These are phyloP conservation scores for Coprinellus micaceus DNA, from an alignment of 768 basidiomycete genomes.

Conservation along the genomic window DNA sequence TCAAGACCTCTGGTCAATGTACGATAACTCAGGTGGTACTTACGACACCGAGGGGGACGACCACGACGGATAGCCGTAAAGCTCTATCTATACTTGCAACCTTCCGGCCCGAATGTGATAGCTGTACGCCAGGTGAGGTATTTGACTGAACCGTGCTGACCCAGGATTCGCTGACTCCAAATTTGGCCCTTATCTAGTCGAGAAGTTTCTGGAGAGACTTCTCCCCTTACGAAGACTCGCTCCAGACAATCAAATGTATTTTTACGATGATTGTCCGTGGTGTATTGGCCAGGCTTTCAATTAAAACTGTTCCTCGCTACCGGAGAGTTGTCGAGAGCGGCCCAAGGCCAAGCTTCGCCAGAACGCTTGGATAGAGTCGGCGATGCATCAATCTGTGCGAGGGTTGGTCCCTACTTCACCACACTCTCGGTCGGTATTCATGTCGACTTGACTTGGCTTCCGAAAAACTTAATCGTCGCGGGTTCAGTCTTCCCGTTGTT, in stretches of 20 bases:
- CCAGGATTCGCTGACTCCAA: neutral
- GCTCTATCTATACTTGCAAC: neutral
- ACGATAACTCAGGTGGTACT: slow-evolving; percentile 37
- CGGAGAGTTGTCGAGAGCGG: neutral
- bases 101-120: no score
- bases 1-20: slow-evolving; percentile 57
- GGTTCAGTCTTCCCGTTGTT: no score
- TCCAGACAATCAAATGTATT: neutral
- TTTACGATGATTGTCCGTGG: neutral
- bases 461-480: no score
- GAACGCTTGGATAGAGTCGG: neutral
- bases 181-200: neutral
- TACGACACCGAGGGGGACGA: neutral
- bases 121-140: no score
- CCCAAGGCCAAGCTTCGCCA: neutral
- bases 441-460: neutral
- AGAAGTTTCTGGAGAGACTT: neutral
- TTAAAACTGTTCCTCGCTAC: neutral
- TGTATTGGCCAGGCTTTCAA: neutral
- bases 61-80: neutral
- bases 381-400: neutral
- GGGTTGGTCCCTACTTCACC: neutral
- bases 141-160: neutral
- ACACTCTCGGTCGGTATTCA: neutral
- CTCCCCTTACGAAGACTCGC: neutral